Evolutionary conservation across 2,329 filamentous ascomycete genomes (phyloP), one percentile per base, ranked within the genome.

Genomic region (Phialocephala subalpina): DNA sequence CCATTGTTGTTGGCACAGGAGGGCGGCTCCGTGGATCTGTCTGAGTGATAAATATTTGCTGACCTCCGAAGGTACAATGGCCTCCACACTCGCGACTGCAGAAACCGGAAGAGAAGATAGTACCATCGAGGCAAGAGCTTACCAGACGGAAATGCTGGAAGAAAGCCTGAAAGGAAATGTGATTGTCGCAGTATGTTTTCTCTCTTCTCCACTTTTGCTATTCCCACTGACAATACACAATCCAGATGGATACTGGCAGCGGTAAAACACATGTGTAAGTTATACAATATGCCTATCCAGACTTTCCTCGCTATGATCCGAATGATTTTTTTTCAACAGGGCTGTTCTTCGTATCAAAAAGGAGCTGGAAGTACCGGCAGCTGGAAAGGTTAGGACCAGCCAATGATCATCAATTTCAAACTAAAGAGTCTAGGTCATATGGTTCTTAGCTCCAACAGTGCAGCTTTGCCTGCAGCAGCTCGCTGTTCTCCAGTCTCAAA

Each of bases 251-350:
- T 49, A 63, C 60, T 25, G 60, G 60, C 25, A 63, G 52, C 53
- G 60, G 52, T 38, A 63, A 63, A 63, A 63, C 60, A 47, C 60
- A 63, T 52, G 47, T 63, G 60, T 63, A 63, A 47, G 36, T 33
- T 33, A 38, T 49, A 33, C 60, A 47, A 29, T 63, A 57, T 18
- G 9, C 36, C 36, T 27, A 57, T 57, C 55, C 55, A 29, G 25
- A 57, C 25, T 27, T 57, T 36, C 27, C 25, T 57, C 16, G 29
- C 55, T n/a, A 57, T 22, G 29, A 33, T 33, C 29, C 9, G 29
- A 33, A 33, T 33, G 9, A 33, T 33, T 33, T 33, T 33, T 9
- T 33, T 33, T 33, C 29, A 33, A 33, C 9, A 33, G 29, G 29
- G 29, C 29, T 33, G 29, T 33, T 33, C 29, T 33, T 33, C 29